Base-by-base conservation (phyloP, 176 grass and related monocot genomes). In the Aegilops sharonensis region DNA sequence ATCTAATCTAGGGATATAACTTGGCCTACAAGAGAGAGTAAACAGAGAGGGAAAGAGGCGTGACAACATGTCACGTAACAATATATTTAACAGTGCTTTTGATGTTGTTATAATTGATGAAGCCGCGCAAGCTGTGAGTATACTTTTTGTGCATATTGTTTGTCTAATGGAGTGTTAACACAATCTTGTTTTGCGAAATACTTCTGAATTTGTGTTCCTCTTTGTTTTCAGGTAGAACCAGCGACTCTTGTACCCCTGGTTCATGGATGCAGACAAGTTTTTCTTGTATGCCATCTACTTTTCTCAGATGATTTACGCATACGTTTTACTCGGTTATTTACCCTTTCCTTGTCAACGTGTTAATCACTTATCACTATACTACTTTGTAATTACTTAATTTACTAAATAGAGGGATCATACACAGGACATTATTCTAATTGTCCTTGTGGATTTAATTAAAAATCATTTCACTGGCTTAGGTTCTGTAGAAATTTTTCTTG, bases 41-140 rank as follows among this genome's bases (percentile, higher is more conserved):
- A 31, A 31, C 30, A 31, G 30, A 31, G 30, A 31, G 30, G 30
- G 30, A 31, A 31, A 31, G 30, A 31, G 30, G 30, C 30, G 3
- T 31, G 30, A 31, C 30, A 31, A 31, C 30, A 31, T 31, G 30
- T 31, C 30, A 31, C 30, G 30, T 31, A 3, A 31, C 30, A 31
- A 31, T 3, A 31, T 31, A 31, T 31, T 31, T 31, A 31, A 31
- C 30, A 31, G 27, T 64, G 67, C 68, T 63, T 98, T 98, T 82
- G 95, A 98, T 92, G 89, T 98, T 66, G 91, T 98, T 83, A 98
- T 98, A 90, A 98, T 98, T 89, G 95, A 98, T 91, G 95, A 98
- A 95, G 95, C 95, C 77, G 91, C 93, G 39, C 93, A 98, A 95
- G 95, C 95, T 86, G 95, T 98, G 91, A 92, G 89, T 82, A 54